phyloP scores from a whole-genome alignment of 805 yeast genomes.

The Babjeviella inositovora region DNA sequence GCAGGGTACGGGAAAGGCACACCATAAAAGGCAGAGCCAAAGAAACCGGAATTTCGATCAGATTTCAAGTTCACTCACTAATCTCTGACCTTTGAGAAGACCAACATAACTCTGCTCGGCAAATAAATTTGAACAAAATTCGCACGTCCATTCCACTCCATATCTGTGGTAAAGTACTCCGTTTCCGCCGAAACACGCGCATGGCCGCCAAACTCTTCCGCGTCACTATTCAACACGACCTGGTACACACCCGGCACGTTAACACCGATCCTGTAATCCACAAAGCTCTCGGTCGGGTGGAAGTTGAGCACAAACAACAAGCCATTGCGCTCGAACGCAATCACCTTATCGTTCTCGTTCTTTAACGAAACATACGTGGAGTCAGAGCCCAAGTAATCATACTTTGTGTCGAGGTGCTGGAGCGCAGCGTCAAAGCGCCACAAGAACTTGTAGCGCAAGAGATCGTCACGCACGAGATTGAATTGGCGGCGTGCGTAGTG shows the following conservation, averaged over 20 bases:
- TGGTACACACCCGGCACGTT: slow-evolving; percentile 64
- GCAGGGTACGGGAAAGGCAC: no score
- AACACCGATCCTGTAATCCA: slow-evolving; percentile 86
- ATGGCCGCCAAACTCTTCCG: slow-evolving; percentile 66
- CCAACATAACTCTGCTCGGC: slow-evolving; percentile 51
- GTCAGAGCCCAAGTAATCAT: slow-evolving; percentile 53
- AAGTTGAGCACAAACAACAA: slow-evolving; percentile 78
- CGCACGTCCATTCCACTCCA: slow-evolving; percentile 65
- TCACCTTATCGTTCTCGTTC: slow-evolving; percentile 76
- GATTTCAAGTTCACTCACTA: no score
- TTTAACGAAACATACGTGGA: slow-evolving; percentile 80
- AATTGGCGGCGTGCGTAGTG: slow-evolving; percentile 94
- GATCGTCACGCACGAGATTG: slow-evolving; percentile 66
- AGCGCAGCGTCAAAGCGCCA: slow-evolving; percentile 75
- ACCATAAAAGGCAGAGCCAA: no score
- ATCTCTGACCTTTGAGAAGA: no score
- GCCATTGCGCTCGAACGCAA: slow-evolving; percentile 81
- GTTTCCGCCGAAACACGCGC: slow-evolving; percentile 41
- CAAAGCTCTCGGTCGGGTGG: slow-evolving; percentile 69
- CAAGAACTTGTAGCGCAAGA: slow-evolving; percentile 65
- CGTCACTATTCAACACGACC: slow-evolving; percentile 65
- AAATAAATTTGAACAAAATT: slow-evolving; percentile 67
- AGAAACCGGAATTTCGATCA: no score
- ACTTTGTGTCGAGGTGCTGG: slow-evolving; percentile 59
- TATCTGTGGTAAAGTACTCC: slow-evolving; percentile 53